Evolutionary conservation across 106 monocot genomes (phyloP).

Genomic region (Allium cepa): DNA sequence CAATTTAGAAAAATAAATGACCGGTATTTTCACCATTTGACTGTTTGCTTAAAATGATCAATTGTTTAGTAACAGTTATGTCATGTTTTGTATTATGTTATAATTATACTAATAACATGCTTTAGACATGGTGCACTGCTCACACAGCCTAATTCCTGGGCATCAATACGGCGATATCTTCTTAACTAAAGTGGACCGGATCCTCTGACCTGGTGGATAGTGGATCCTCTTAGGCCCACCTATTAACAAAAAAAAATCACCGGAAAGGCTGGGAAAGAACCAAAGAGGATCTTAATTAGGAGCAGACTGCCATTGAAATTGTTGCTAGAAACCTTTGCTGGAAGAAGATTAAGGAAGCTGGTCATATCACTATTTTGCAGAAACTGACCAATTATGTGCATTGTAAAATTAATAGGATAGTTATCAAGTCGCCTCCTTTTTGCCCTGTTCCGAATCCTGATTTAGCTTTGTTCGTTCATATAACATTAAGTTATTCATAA

Average conservation of each 20-base stretch:
- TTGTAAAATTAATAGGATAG: slow-evolving; percentile 22
- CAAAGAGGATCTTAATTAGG: slow-evolving; percentile 26
- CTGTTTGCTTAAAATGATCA: background rate
- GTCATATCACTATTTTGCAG: slow-evolving; percentile 54
- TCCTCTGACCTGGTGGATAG: slow-evolving; percentile 50
- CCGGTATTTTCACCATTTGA: slow-evolving; percentile 21
- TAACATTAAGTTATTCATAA: background rate
- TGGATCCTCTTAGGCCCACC: slow-evolving; percentile 57
- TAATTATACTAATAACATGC: slow-evolving; percentile 39
- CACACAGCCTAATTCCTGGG: slow-evolving; percentile 62
- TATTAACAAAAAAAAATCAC: slow-evolving; percentile 33
- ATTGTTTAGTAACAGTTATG: no score
- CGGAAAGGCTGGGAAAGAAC: slow-evolving; percentile 39
- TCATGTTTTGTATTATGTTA: no score
- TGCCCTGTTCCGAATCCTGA: slow-evolving; percentile 30
- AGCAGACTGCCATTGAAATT: slow-evolving; percentile 36
- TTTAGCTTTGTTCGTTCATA: slow-evolving; percentile 26
- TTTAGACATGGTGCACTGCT: slow-evolving; percentile 72
- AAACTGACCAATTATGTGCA: slow-evolving; percentile 36
- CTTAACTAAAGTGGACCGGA: slow-evolving; percentile 38
- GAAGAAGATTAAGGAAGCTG: slow-evolving; percentile 40
- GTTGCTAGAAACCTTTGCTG: slow-evolving; percentile 39
- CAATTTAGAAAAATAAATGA: slow-evolving; percentile 46
- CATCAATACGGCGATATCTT: slow-evolving; percentile 22
- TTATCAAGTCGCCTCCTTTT: slow-evolving; percentile 19